Evolutionary conservation across 345 rosid genomes (phyloP).

Genomic region (Lumnitzera racemosa): DNA sequence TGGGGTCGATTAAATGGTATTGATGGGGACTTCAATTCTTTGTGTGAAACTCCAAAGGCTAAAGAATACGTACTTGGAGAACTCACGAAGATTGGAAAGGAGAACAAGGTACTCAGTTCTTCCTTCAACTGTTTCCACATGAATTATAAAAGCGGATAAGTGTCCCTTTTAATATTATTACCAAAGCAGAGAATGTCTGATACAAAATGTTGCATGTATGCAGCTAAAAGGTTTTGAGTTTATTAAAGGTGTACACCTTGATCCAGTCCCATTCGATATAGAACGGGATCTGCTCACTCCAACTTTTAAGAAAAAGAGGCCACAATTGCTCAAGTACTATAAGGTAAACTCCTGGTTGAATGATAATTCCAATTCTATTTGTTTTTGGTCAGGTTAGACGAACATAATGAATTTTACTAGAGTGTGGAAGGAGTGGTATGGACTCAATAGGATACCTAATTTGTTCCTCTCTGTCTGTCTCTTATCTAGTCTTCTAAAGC

Average conservation of each 20-base stretch:
- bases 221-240: conserved; percentile 94
- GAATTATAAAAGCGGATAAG: background rate
- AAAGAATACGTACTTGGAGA: conserved; percentile 64
- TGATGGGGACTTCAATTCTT: conserved; percentile 53
- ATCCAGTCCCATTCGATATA: conserved; percentile 78
- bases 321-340: conserved; percentile 77
- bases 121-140: background rate
- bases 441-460: no score
- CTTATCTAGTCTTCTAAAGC: no score
- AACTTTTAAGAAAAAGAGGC: conserved; percentile 90
- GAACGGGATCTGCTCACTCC: conserved; percentile 91
- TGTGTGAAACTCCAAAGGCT: conserved; percentile 57
- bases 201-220: conserved; percentile 3
- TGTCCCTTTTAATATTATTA: background rate
- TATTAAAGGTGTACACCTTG: conserved; percentile 70
- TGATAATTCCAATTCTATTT: background rate
- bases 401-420: no score
- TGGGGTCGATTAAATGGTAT: conserved; percentile 74
- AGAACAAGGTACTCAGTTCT: conserved; percentile 49
- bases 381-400: background rate
- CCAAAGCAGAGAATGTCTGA: background rate
- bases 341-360: conserved; percentile 34
- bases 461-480: no score
- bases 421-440: no score
- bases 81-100: conserved; percentile 61